Percentiles rank a stretch among this genome's conserved stretches.
phyloP scores from a whole-genome alignment of 1,139 yeast genomes.

The Yamadazyma kanchanaburiensis region DNA sequence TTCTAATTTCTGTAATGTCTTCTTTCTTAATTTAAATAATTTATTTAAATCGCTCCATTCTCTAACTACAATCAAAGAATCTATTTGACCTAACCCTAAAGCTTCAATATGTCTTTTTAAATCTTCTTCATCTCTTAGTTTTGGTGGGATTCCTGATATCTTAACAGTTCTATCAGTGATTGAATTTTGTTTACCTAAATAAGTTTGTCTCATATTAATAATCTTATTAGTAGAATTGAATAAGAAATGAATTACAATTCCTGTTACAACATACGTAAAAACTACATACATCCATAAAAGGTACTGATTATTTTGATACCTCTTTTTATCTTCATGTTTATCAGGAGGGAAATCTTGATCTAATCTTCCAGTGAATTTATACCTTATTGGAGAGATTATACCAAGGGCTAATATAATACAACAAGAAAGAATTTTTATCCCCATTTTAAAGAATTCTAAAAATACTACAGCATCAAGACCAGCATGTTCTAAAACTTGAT shows the following conservation, averaged over 20 bases:
- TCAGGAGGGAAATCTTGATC: conserved; percentile 53
- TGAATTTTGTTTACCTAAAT: conserved; percentile 41
- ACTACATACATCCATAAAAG: conserved; percentile 39
- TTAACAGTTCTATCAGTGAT: conserved; percentile 47
- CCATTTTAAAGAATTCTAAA: conserved; percentile 74
- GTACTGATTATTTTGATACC: conserved; percentile 17
- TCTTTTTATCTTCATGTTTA: conserved; percentile 21
- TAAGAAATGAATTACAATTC: conserved; percentile 30
- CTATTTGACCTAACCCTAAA: conserved; percentile 76
- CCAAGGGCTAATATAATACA: conserved; percentile 62
- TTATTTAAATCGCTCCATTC: conserved; percentile 77
- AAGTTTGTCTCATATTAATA: conserved; percentile 38
- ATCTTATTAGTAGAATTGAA: conserved; percentile 36
- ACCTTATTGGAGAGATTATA: conserved; percentile 71
- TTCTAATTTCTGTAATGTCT: conserved; percentile 58
- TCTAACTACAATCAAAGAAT: conserved; percentile 71
- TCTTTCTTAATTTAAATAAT: conserved; percentile 57
- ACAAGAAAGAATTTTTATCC: conserved; percentile 57
- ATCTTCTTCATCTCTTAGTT: conserved; percentile 64
- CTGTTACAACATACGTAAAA: conserved; percentile 41
- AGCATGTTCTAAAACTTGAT: conserved; percentile 79
- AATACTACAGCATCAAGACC: conserved; percentile 94
- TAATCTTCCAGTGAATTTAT: conserved; percentile 64
- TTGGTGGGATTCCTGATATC: conserved; percentile 61
- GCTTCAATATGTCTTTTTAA: conserved; percentile 72